Conservation (phyloP, 179 eudicot genomes). For the Dionaea muscipula region DNA sequence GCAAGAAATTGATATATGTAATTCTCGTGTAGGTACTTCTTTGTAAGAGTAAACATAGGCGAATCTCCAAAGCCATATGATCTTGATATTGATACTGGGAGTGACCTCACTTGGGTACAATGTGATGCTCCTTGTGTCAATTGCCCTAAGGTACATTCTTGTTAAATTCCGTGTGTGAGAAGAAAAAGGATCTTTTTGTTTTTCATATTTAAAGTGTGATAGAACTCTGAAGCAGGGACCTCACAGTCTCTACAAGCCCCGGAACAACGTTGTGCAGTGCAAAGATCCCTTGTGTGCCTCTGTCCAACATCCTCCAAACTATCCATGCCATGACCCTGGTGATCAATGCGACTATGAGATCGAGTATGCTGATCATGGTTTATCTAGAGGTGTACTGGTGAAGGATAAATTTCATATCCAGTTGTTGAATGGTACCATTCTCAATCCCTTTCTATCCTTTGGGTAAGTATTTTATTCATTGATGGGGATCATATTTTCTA, state of each 20-base stretch:
- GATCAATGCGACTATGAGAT: constrained; percentile 90
- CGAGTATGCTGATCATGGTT: constrained; percentile 71
- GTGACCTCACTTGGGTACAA: constrained; percentile 94
- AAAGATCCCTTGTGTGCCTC: constrained; percentile 48
- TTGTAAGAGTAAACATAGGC: constrained; percentile 51
- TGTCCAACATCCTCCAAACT: constrained; percentile 31
- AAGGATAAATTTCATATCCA: constrained; percentile 44
- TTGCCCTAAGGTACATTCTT: constrained; percentile 49
- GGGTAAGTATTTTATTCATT: constrained; percentile 29
- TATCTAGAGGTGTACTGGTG: constrained; percentile 67
- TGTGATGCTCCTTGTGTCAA: constrained; percentile 84
- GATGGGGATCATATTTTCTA: not conserved
- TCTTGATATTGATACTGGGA: constrained; percentile 89
- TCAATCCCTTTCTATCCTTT: constrained; percentile 40
- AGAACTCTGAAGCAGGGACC: constrained; percentile 27
- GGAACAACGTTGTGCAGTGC: constrained; percentile 31
- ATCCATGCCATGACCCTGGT: constrained; percentile 28
- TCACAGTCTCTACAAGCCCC: constrained; percentile 56
- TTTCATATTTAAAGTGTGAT: not conserved
- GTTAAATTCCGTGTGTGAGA: not conserved
- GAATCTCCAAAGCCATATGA: constrained; percentile 54
- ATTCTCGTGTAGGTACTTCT: constrained; percentile 46
- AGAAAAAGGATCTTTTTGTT: not conserved
- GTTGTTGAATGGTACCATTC: constrained; percentile 33
- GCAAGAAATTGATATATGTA: too few species aligned